Percentiles rank a stretch among this genome's conserved stretches.
These are phyloP conservation scores for Sarcocystis neurona DNA, from an alignment of 169 alveolate species.

Conservation along the genomic window DNA sequence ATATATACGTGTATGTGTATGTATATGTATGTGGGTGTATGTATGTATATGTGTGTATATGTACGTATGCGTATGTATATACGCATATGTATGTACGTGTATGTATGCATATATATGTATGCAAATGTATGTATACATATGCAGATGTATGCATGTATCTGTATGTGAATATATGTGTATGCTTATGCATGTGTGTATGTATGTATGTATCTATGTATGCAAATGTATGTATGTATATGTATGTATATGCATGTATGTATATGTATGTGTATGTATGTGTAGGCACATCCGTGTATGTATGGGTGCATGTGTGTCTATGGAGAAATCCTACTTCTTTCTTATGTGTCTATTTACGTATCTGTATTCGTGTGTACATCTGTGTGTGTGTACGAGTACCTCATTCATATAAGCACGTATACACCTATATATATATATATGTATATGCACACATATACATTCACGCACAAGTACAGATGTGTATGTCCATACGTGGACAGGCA, in stretches of 20 bases:
- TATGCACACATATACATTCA: too few species aligned
- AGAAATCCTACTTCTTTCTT: not conserved
- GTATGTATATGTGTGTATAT: not conserved
- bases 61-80: not conserved
- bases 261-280: not conserved
- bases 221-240: not conserved
- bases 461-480: too few species aligned
- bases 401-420: constrained; percentile 71
- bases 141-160: not conserved
- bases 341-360: too few species aligned
- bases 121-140: not conserved
- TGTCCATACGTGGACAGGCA: too few species aligned
- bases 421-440: too few species aligned
- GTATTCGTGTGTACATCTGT: not conserved
- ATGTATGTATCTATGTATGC: not conserved
- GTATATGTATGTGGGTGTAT: not conserved
- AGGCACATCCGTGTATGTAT: not conserved
- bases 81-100: not conserved
- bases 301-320: not conserved
- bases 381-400: constrained; percentile 30
- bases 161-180: not conserved
- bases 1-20: too few species aligned
- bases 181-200: not conserved
- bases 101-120: not conserved
- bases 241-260: not conserved